Percentiles rank a stretch among this genome's conserved stretches.
These are phyloP conservation scores for Clonostachys rosea DNA, from an alignment of 2,329 filamentous ascomycete genomes.

Conservation along the genomic window DNA sequence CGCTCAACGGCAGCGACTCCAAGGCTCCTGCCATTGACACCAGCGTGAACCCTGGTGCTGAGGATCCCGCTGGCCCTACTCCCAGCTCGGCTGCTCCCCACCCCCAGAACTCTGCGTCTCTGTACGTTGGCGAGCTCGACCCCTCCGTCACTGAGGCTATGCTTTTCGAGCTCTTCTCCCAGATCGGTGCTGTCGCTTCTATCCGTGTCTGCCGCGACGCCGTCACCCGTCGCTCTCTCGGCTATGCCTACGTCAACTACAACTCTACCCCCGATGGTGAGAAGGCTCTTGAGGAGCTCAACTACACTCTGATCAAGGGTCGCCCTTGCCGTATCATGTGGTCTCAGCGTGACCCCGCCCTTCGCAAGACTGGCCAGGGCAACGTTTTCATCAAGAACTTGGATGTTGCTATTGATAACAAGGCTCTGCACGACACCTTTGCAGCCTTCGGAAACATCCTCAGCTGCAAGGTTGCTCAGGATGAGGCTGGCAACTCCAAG, in stretches of 20 bases:
- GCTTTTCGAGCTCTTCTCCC: slow-evolving; percentile 99
- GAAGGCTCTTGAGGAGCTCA: slow-evolving; percentile 97
- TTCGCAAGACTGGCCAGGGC: slow-evolving; percentile 98
- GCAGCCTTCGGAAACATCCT: slow-evolving; percentile 98
- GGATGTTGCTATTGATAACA: slow-evolving; percentile 98
- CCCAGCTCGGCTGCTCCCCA: slow-evolving; percentile 70
- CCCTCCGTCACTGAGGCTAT: slow-evolving; percentile 97
- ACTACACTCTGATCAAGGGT: slow-evolving; percentile 99
- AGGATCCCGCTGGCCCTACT: slow-evolving; percentile 62
- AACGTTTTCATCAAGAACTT: slow-evolving; percentile 99
- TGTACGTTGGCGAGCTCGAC: slow-evolving; percentile 98
- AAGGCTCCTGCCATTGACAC: slow-evolving; percentile 71
- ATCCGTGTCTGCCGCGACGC: slow-evolving; percentile 99
- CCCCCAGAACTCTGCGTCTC: slow-evolving; percentile 91
- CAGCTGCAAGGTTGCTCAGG: slow-evolving; percentile 98
- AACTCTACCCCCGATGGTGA: slow-evolving; percentile 95
- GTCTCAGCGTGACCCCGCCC: slow-evolving; percentile 98
- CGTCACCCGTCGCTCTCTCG: slow-evolving; percentile 95
- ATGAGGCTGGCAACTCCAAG: slow-evolving; percentile 95
- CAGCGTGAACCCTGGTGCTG: slow-evolving; percentile 51
- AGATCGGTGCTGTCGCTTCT: slow-evolving; percentile 96
- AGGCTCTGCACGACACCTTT: slow-evolving; percentile 99
- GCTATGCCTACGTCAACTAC: slow-evolving; percentile 99
- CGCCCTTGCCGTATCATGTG: slow-evolving; percentile 99
- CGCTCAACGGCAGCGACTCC: slow-evolving; percentile 63